Base-by-base conservation (phyloP, 2,329 filamentous ascomycete genomes). In the Diplodia corticola region DNA sequence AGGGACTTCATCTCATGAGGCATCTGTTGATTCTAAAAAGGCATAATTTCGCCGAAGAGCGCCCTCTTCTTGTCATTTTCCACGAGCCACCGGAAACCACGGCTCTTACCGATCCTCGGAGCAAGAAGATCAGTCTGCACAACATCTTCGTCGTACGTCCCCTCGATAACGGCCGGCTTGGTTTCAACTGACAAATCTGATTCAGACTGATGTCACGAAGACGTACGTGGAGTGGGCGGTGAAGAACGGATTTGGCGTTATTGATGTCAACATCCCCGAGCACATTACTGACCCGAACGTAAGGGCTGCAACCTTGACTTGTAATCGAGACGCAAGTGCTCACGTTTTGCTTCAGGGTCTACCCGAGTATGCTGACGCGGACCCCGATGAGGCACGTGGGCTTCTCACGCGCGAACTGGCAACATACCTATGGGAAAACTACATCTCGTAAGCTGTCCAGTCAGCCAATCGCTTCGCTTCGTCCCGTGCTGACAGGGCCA, bases 351-450 rank as follows among this genome's bases (percentile, higher is more conserved):
- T 24, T 50, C 54, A 74, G 69, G 77, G 78, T 51, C 68, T 73
- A 22, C 73, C 74, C 17, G 72, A 73, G 17, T 78, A 79, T 65
- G 67, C 79, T 70, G 70, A 79, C 74, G 64, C 86, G 86, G 76
- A 88, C 86, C 68, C 72, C 22, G 67, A 73, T 15, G 75, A 77
- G 30, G 68, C 70, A 61, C 76, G 80, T 37, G 75, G 73, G 9
- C 76, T 76, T 26, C 82, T 83, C 64, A 85, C 84, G 0, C 88
- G 90, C 68, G 89, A 94, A 68, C 81, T 97, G 12, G 87, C 94
- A 4, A 88, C 86, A 68, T 98, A 97, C 73, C 82, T 99, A 15
- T 99, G 95, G 95, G 93, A 97, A 72, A 99, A 99, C 74, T 97
- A 97, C 74, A 88, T 99, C 22, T 91, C 97, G 81, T 87, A 77